Conservation (phyloP, 2,329 filamentous ascomycete species). For the Colletotrichum filicis region DNA sequence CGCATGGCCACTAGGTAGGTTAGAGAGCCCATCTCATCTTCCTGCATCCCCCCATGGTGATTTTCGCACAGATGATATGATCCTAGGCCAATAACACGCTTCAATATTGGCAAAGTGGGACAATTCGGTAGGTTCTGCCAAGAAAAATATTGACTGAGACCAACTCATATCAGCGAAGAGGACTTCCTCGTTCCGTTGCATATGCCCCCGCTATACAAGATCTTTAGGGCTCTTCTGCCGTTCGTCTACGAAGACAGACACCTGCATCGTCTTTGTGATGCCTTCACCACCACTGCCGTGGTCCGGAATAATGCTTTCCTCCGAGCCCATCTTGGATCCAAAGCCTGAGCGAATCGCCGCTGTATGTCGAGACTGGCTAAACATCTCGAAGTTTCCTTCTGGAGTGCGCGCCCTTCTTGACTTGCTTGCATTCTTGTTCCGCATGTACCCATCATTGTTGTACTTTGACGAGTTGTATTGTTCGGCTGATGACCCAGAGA, state of each 20-base stretch:
- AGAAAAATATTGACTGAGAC: not conserved
- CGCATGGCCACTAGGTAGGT: too few relatives aligned
- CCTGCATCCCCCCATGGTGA: too few relatives aligned
- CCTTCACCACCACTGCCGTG: not conserved
- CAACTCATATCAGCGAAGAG: too few relatives aligned
- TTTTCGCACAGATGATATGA: too few relatives aligned
- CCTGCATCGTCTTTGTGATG: conserved; percentile 24
- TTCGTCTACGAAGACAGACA: conserved; percentile 20
- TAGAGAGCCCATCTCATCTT: too few relatives aligned
- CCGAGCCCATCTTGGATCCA: conserved; percentile 15
- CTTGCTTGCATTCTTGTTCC: not conserved
- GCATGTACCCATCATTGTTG: conserved; percentile 13
- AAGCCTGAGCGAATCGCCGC: not conserved
- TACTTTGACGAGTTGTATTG: not conserved
- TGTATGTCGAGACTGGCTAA: not conserved
- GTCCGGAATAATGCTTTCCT: conserved; percentile 15
- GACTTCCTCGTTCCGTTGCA: not conserved
- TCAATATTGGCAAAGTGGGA: too few relatives aligned
- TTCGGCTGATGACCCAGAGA: conserved; percentile 19
- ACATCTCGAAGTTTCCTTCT: conserved; percentile 16
- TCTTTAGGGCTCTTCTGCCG: conserved; percentile 11
- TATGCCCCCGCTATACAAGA: not conserved
- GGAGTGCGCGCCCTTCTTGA: not conserved
- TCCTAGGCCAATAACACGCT: too few relatives aligned
- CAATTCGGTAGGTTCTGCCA: too few relatives aligned